phyloP scores from a whole-genome alignment of 1,284 basidiomycete species.

The Tilletia setariae region DNA sequence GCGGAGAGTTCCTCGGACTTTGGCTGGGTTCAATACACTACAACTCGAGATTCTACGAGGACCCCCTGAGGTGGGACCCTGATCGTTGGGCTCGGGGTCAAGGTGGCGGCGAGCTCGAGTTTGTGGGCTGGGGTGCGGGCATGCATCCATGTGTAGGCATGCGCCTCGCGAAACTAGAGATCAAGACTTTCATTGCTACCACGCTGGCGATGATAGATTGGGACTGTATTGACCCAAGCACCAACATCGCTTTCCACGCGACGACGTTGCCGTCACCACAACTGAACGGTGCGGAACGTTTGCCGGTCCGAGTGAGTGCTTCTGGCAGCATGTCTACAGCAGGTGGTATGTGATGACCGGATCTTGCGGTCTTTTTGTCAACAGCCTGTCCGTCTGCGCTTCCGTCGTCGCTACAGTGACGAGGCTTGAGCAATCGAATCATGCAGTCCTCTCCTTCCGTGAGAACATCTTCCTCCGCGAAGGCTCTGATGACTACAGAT shows the following conservation, averaged over 20 bases:
- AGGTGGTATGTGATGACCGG: no score
- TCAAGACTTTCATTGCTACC: conserved; percentile 26
- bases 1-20: conserved; percentile 28
- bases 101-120: conserved; percentile 30
- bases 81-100: conserved; percentile 28
- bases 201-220: conserved; percentile 25
- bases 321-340: no score
- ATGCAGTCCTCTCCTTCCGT: no score
- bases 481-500: no score
- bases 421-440: no score
- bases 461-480: no score
- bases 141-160: conserved; percentile 27
- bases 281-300: not conserved
- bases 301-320: not conserved
- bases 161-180: conserved; percentile 21
- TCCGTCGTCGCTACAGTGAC: not conserved
- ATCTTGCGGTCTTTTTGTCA: no score
- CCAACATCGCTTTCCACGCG: not conserved
- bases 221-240: conserved; percentile 15
- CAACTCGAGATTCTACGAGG: conserved; percentile 28
- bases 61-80: conserved; percentile 34
- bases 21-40: conserved; percentile 32
- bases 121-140: conserved; percentile 37
- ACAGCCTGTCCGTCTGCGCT: conserved; percentile 1
- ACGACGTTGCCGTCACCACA: not conserved